Evolutionary conservation across 345 rosid species (phyloP).

Genomic region (Pseudoturritis turrita): DNA sequence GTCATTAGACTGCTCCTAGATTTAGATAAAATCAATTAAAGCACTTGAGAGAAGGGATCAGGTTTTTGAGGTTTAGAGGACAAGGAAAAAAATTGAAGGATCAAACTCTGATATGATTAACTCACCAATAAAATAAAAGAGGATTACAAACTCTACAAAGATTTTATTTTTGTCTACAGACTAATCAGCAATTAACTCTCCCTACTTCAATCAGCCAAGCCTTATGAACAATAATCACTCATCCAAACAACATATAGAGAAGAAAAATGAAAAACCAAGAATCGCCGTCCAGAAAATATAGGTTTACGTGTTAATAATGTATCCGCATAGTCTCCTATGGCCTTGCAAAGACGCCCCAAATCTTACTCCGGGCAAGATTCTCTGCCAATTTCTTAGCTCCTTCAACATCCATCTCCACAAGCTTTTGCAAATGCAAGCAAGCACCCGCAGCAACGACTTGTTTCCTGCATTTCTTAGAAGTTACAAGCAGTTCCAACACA

Average conservation of each 20-base stretch:
- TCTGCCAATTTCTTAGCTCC: constrained; percentile 85
- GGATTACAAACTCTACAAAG: constrained; percentile 29
- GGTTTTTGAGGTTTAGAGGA: neutral
- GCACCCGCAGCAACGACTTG: constrained; percentile 79
- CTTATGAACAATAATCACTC: constrained; percentile 47
- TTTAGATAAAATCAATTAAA: neutral
- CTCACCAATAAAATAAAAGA: neutral
- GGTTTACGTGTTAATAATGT: constrained; percentile 17
- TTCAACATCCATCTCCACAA: constrained; percentile 66
- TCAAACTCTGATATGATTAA: constrained; percentile 27
- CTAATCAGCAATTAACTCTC: constrained; percentile 32
- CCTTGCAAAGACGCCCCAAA: constrained; percentile 78
- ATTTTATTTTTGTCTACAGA: constrained; percentile 20
- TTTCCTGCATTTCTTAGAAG: constrained; percentile 67
- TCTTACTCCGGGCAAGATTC: constrained; percentile 59
- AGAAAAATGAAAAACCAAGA: neutral
- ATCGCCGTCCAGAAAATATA: constrained; percentile 15
- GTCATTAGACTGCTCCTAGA: neutral
- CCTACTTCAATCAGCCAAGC: constrained; percentile 36
- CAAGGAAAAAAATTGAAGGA: neutral
- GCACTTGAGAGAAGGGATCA: constrained; percentile 13
- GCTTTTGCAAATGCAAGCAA: constrained; percentile 60
- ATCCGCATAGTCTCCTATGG: constrained; percentile 28
- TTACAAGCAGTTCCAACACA: constrained; percentile 53
- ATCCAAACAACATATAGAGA: constrained; percentile 8